These are phyloP conservation scores for Fraxinus nigra DNA, from an alignment of 305 asterid species.

Conservation along the genomic window DNA sequence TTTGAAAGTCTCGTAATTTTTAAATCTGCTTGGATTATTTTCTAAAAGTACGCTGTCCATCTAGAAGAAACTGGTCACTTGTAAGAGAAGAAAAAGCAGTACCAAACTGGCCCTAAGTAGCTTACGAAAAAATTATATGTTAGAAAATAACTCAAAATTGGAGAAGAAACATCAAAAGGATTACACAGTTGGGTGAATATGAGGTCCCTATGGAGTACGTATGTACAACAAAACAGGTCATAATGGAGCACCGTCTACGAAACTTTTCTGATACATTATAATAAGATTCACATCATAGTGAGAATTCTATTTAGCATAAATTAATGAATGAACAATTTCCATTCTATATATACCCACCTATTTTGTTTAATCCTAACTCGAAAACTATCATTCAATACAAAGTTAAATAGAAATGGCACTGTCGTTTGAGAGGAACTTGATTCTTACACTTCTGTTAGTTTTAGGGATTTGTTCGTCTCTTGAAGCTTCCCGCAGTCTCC, in stretches of 20 bases:
- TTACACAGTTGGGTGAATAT: not conserved
- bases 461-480: not conserved
- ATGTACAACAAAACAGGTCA: not conserved
- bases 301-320: not conserved
- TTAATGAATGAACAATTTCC: not conserved
- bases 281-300: not conserved
- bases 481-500: conserved; percentile 1
- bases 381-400: not conserved
- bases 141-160: not conserved
- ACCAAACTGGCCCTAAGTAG: not conserved
- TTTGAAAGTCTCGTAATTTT: too few species aligned
- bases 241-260: not conserved
- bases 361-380: not conserved
- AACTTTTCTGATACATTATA: not conserved
- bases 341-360: not conserved
- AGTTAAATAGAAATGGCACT: not conserved
- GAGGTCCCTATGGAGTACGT: not conserved
- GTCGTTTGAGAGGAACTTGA: not conserved
- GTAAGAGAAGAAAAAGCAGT: not conserved
- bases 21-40: too few species aligned
- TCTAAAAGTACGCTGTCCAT: too few species aligned
- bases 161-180: not conserved
- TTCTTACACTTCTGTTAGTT: conserved; percentile 8
- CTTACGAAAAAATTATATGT: not conserved
- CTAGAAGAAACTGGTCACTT: not conserved